Evolutionary conservation across 305 asterid genomes (phyloP).

Genomic region (Fraxinus floribunda): DNA sequence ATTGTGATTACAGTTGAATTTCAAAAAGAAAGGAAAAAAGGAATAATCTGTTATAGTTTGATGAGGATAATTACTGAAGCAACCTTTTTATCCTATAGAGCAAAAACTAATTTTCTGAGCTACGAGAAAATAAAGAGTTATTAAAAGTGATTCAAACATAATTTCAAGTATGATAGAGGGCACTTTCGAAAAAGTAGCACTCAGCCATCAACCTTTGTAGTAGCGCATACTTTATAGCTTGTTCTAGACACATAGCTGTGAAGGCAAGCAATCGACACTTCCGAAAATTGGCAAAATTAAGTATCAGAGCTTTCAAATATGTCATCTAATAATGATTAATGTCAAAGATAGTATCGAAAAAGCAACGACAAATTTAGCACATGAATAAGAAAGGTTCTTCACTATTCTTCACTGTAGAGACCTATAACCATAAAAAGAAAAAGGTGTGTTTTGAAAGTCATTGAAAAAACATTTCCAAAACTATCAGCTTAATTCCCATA

Average conservation of each 20-base stretch:
- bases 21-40: not conserved
- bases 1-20: not conserved
- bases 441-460: not conserved
- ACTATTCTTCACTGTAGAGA: not conserved
- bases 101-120: not conserved
- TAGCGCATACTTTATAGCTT: not conserved
- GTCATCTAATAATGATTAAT: not conserved
- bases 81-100: not conserved
- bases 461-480: not conserved
- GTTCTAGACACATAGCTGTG: not conserved
- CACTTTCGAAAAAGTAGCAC: not conserved
- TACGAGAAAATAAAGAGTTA: not conserved
- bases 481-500: conserved; percentile 11
- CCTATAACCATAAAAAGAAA: not conserved
- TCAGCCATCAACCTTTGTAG: not conserved
- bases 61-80: not conserved
- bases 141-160: not conserved
- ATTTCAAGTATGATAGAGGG: not conserved
- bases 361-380: not conserved
- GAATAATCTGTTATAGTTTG: not conserved
- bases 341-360: not conserved
- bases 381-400: not conserved
- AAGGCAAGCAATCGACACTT: not conserved
- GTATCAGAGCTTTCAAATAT: not conserved
- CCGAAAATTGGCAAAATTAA: not conserved